phyloP scores from a whole-genome alignment of 1,139 yeast species.

The Meyerozyma guilliermondii region DNA sequence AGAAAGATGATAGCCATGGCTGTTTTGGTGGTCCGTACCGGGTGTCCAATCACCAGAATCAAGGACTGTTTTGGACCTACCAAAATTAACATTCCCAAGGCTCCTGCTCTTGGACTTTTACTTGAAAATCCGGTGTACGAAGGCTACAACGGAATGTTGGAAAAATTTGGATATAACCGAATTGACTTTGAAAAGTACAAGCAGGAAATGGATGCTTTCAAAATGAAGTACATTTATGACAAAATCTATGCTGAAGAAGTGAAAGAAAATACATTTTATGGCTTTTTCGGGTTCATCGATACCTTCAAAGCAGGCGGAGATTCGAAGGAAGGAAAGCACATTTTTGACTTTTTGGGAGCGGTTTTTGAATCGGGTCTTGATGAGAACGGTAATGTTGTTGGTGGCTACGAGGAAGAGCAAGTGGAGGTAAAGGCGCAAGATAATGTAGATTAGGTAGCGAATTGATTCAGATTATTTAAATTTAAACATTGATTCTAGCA shows the following conservation, averaged over 20 bases:
- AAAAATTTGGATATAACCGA: slow-evolving; percentile 73
- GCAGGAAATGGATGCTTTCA: slow-evolving; percentile 76
- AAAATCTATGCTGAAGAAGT: slow-evolving; percentile 88
- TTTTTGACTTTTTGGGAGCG: slow-evolving; percentile 76
- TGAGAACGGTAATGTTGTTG: slow-evolving; percentile 4
- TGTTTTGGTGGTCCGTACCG: slow-evolving; percentile 75
- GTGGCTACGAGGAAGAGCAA: slow-evolving; percentile 1
- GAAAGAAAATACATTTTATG: slow-evolving; percentile 80
- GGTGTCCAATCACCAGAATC: slow-evolving; percentile 74
- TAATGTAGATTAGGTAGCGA: slow-evolving; percentile 9
- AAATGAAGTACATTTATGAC: slow-evolving; percentile 83
- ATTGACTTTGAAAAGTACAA: slow-evolving; percentile 66
- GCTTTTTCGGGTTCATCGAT: slow-evolving; percentile 86
- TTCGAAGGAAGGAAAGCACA: slow-evolving; percentile 34
- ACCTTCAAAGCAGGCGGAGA: slow-evolving; percentile 44
- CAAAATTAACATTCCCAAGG: slow-evolving; percentile 89
- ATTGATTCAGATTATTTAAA: no score
- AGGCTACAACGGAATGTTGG: slow-evolving; percentile 68
- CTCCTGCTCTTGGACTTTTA: slow-evolving; percentile 90
- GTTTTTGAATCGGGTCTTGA: slow-evolving; percentile 27
- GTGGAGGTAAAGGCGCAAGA: slow-evolving; percentile 9
- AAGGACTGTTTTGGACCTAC: slow-evolving; percentile 70
- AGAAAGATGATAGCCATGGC: slow-evolving; percentile 99
- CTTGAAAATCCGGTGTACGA: slow-evolving; percentile 92
- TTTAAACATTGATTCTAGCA: slow-evolving; percentile 1